Evolutionary conservation across 805 yeast species (phyloP).

Genomic region (Schizosaccharomyces lindneri): DNA sequence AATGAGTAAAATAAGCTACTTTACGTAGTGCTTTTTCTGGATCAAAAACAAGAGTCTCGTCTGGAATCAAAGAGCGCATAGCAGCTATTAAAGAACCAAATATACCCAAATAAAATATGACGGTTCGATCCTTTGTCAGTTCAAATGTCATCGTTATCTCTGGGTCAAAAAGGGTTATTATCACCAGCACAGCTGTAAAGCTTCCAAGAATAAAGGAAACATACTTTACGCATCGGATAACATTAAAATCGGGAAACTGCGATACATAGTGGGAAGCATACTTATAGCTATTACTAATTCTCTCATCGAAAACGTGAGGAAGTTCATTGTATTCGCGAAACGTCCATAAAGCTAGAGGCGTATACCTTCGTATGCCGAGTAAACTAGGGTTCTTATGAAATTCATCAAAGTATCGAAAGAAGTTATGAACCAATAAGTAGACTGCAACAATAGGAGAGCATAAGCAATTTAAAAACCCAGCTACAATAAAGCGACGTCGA

Average conservation of each 20-base stretch:
- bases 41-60: constrained; percentile 52
- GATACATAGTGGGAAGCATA: constrained; percentile 66
- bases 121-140: constrained; percentile 54
- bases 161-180: constrained; percentile 57
- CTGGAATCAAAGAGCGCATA: constrained; percentile 43
- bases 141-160: constrained; percentile 81
- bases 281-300: constrained; percentile 52
- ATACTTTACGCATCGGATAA: constrained; percentile 18
- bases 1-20: constrained; percentile 74
- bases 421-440: constrained; percentile 61
- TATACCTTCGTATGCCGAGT: constrained; percentile 62
- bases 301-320: constrained; percentile 60
- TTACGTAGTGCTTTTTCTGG: constrained; percentile 69
- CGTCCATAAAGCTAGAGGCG: constrained; percentile 89
- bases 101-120: constrained; percentile 64
- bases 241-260: constrained; percentile 70
- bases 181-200: constrained; percentile 63
- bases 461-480: constrained; percentile 62
- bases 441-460: constrained; percentile 67
- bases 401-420: constrained; percentile 79
- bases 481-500: constrained; percentile 56
- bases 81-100: constrained; percentile 78
- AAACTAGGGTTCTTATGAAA: constrained; percentile 70
- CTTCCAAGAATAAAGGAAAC: constrained; percentile 60
- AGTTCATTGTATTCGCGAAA: constrained; percentile 83